These are phyloP conservation scores for Chalciporus sp. DNA, from an alignment of 1,284 basidiomycete species.

Conservation along the genomic window DNA sequence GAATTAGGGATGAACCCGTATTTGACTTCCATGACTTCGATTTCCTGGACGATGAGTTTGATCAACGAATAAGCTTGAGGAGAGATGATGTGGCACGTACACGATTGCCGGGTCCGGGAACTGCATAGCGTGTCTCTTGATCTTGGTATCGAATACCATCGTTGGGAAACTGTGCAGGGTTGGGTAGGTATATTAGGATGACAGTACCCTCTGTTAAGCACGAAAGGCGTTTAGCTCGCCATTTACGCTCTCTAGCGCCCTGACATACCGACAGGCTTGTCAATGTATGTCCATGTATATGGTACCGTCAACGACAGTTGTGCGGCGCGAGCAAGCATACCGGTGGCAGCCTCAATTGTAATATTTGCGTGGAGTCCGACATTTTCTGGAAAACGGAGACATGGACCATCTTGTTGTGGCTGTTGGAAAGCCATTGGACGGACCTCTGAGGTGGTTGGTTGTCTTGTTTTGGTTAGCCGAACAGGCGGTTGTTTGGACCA, in stretches of 20 bases:
- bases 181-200: constrained; percentile 60
- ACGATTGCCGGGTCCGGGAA: constrained; percentile 50
- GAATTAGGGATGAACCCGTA: constrained; percentile 72
- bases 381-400: constrained; percentile 67
- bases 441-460: background rate
- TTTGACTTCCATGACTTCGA: constrained; percentile 72
- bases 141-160: constrained; percentile 77
- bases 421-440: constrained; percentile 39
- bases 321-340: constrained; percentile 60
- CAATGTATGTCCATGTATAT: constrained; percentile 71
- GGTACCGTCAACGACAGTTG: constrained; percentile 57
- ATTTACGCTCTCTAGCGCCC: background rate
- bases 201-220: constrained; percentile 59
- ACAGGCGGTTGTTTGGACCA: constrained; percentile 32
- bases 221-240: background rate
- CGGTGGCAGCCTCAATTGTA: constrained; percentile 56
- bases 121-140: constrained; percentile 57
- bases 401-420: constrained; percentile 51
- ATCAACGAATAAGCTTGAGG: background rate
- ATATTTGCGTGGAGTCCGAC: constrained; percentile 58
- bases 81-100: constrained; percentile 39
- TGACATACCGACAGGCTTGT: constrained; percentile 65
- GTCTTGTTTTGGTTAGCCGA: constrained; percentile 14
- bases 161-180: constrained; percentile 56
- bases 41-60: constrained; percentile 48